phyloP scores from a whole-genome alignment of 148 eudicot species.

The Rhododendron mucronatum region DNA sequence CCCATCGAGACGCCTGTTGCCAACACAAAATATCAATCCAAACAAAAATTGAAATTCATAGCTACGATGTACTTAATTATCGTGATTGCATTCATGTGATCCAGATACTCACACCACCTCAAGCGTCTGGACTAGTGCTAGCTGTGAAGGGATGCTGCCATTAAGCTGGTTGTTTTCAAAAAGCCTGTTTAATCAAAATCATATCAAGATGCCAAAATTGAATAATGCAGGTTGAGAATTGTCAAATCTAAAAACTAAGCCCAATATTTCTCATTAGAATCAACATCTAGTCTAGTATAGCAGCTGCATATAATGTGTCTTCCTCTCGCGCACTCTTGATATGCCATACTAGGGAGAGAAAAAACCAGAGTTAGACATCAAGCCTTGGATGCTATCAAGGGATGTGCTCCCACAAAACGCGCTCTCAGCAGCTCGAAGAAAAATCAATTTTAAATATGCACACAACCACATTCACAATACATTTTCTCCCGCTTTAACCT shows the following conservation, averaged over 20 bases:
- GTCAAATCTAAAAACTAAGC: neutral
- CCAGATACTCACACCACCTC: slow-evolving; percentile 71
- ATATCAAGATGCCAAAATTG: neutral
- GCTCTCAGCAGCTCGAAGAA: neutral
- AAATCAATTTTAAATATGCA: neutral
- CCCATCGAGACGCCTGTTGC: slow-evolving; percentile 64
- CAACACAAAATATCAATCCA: neutral
- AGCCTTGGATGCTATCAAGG: neutral
- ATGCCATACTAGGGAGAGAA: neutral
- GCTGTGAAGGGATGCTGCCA: slow-evolving; percentile 54
- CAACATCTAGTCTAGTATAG: neutral
- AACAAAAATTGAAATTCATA: neutral
- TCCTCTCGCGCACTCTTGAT: neutral
- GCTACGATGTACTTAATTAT: no score
- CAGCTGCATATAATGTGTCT: neutral
- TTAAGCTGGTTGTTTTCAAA: slow-evolving; percentile 57
- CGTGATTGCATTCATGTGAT: neutral
- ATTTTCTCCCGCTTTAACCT: neutral
- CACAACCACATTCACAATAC: neutral
- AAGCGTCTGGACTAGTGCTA: slow-evolving; percentile 48
- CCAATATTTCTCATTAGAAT: neutral
- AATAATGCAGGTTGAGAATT: neutral
- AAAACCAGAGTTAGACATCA: neutral
- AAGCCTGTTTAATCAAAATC: slow-evolving; percentile 40
- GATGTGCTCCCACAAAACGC: neutral